phyloP scores from a whole-genome alignment of 2,329 filamentous ascomycete species.

The Xylariaceae sp. region DNA sequence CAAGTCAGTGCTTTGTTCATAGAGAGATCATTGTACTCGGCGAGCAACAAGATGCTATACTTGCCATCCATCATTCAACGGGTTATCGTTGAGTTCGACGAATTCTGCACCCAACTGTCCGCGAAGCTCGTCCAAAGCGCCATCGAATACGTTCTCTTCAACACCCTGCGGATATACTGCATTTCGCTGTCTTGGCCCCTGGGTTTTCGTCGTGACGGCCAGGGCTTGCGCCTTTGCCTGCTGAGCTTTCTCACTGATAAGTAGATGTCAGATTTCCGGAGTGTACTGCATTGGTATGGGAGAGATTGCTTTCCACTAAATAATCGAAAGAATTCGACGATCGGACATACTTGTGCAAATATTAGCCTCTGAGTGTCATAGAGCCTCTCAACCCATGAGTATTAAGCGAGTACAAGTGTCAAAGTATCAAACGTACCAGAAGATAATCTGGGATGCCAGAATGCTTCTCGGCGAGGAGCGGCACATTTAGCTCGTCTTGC shows the following conservation, averaged over 20 bases:
- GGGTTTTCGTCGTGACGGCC: conserved; percentile 31
- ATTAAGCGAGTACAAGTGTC: conserved; percentile 15
- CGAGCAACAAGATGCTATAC: conserved; percentile 13
- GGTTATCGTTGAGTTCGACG: conserved; percentile 39
- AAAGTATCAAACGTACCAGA: conserved; percentile 26
- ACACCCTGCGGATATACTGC: conserved; percentile 39
- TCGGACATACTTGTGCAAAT: no score
- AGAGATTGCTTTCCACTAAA: no score
- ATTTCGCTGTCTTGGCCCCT: conserved; percentile 25
- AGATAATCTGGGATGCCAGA: conserved; percentile 37
- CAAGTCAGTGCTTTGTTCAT: not conserved
- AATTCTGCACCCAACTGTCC: conserved; percentile 33
- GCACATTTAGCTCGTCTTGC: conserved; percentile 28
- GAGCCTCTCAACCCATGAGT: no score
- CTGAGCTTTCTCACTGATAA: conserved; percentile 8
- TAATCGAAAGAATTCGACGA: no score
- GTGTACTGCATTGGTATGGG: no score
- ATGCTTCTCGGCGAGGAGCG: conserved; percentile 34
- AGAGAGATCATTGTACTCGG: not conserved
- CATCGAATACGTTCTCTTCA: conserved; percentile 28
- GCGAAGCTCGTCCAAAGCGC: conserved; percentile 34
- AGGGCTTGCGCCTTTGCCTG: conserved; percentile 32
- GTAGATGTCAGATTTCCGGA: no score
- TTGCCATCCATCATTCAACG: conserved; percentile 38
- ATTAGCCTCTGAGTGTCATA: no score